These are phyloP conservation scores for Stephania yunnanensis DNA, from an alignment of 164 flowering plant species.

Conservation along the genomic window DNA sequence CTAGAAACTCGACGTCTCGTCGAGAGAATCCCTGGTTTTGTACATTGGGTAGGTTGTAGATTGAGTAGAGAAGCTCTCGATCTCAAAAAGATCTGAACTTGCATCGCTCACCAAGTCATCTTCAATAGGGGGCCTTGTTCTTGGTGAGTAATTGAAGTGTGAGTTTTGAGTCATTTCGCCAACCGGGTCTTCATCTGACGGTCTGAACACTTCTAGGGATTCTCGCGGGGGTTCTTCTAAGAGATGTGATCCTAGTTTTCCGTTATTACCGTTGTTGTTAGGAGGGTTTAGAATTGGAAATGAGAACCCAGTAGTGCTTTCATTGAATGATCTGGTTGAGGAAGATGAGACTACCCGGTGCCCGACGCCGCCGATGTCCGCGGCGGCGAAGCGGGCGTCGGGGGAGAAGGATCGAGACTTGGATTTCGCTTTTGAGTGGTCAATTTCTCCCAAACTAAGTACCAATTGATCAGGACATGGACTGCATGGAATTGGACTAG, in stretches of 20 bases:
- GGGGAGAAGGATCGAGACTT: conserved; percentile 8
- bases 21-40: conserved; percentile 48
- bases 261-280: background rate
- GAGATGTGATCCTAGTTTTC: background rate
- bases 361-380: conserved; percentile 7
- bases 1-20: conserved; percentile 32
- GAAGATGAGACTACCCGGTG: conserved; percentile 15
- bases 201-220: conserved; percentile 51
- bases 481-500: background rate
- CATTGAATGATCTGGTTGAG: conserved; percentile 19
- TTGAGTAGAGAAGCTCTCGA: conserved; percentile 81
- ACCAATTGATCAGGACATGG: background rate
- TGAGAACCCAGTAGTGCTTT: conserved; percentile 31
- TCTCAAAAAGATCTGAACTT: conserved; percentile 88
- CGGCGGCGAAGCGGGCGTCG: conserved; percentile 3
- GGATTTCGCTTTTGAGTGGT: conserved; percentile 8
- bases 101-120: conserved; percentile 75
- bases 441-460: background rate
- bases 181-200: conserved; percentile 12
- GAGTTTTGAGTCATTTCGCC: background rate
- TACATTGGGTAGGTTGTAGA: conserved; percentile 32
- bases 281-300: conserved; percentile 41
- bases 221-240: conserved; percentile 40
- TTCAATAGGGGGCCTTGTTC: conserved; percentile 30
- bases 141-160: conserved; percentile 25